Base-by-base conservation (phyloP, 768 basidiomycete genomes). In the Termitomyces sp. region DNA sequence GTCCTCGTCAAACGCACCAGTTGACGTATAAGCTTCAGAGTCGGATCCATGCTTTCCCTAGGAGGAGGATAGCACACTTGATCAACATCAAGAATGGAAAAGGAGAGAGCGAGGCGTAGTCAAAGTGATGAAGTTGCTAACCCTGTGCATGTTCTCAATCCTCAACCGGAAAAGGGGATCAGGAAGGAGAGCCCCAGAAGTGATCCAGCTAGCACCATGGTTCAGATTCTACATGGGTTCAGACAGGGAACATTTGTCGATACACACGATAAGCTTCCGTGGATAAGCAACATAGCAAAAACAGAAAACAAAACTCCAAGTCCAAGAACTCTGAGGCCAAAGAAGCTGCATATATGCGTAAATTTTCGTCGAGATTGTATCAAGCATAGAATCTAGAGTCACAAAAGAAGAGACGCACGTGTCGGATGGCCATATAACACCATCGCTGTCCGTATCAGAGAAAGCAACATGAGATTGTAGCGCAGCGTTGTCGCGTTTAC, bases 31-130 rank as follows among this genome's bases (percentile, higher is more conserved):
- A 4, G 64, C 59, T 37, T 68, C 72, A 8, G 72, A 63, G 63
- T 77, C 75, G 23, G 77, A 78, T 14, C 76, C 76, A 49, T 78
- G 77, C 54, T 73, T 75, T 38, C 58, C 76, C 76, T 78, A 35
- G n/a, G 30, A 26, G 5, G 7, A 5, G 15, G 38, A 40, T 6
- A 12, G 15, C 26, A 42, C 12, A 40, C n/a, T 30, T 11, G 10
- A 31, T 47, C 14, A 46, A 35, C 33, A 31, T 35, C 9, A 35
- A 31, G 38, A 51, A 21, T 43, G 51, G 8, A 31, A 28, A 28
- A 9, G 6, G 6, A 31, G 3, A 55, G 26, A 23, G 28, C 48
- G 11, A 38, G 37, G 6, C 4, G 28, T 44, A 12, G 17, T 26
- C 17, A 12, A 43, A 44, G 28, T 14, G 17, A 31, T 10, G 44